Percentiles rank a stretch among this genome's conserved stretches.
phyloP scores from a whole-genome alignment of 2,329 filamentous ascomycete species.

The Daldinia sp. region DNA sequence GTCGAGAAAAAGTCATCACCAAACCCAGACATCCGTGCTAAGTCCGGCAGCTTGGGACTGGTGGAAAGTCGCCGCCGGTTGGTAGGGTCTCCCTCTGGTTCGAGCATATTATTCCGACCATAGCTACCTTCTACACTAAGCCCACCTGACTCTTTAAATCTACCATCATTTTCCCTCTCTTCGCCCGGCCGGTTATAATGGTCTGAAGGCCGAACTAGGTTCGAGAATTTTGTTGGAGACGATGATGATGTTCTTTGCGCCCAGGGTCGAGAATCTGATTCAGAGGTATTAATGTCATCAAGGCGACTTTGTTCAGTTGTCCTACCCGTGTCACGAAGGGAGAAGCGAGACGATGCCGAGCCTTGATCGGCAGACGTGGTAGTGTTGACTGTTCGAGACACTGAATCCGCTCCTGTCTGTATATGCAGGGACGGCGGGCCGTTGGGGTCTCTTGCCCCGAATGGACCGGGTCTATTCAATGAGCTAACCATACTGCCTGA shows the following conservation, averaged over 20 bases:
- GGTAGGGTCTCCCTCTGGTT: conserved; percentile 32
- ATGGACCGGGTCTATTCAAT: conserved; percentile 38
- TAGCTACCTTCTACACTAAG: conserved; percentile 67
- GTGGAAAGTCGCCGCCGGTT: conserved; percentile 56
- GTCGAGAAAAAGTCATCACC: conserved; percentile 68
- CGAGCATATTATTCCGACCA: conserved; percentile 46
- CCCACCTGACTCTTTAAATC: conserved; percentile 68
- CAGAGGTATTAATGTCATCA: conserved; percentile 30
- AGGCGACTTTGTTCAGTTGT: conserved; percentile 57
- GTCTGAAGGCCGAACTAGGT: conserved; percentile 80
- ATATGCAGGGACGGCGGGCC: conserved; percentile 51
- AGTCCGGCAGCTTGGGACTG: conserved; percentile 69
- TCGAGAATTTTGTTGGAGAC: conserved; percentile 60
- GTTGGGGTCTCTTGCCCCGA: conserved; percentile 43
- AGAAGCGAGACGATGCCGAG: conserved; percentile 60
- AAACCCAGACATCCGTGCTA: conserved; percentile 71
- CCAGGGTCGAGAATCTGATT: conserved; percentile 52
- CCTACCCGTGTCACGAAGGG: conserved; percentile 73
- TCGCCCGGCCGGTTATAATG: conserved; percentile 80
- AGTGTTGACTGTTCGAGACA: conserved; percentile 7
- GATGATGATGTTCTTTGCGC: conserved; percentile 57
- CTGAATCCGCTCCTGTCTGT: conserved; percentile 45
- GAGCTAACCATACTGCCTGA: conserved; percentile 28
- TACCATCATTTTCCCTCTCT: conserved; percentile 68
- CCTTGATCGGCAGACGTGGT: conserved; percentile 46